Percentiles rank a stretch among this genome's conserved stretches.
These are phyloP conservation scores for Tuber melanosporum DNA, from an alignment of 495 filamentous ascomycete genomes.

Conservation along the genomic window DNA sequence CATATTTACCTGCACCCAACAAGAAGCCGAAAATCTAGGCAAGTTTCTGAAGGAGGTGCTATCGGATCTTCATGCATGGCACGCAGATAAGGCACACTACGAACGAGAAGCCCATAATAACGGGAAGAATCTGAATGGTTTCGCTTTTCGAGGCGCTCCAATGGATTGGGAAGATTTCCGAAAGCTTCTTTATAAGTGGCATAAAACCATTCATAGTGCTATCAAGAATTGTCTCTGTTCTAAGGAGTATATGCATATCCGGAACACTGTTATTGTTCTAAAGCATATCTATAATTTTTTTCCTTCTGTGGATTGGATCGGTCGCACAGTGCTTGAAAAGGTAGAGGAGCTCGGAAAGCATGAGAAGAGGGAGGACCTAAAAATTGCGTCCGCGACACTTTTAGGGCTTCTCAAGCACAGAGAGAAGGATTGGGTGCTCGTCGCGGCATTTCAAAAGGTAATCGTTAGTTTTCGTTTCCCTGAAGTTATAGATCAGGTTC, in stretches of 20 bases:
- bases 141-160: conserved; percentile 43
- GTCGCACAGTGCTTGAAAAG: conserved; percentile 58
- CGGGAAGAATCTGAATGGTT: conserved; percentile 59
- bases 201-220: conserved; percentile 65
- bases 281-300: conserved; percentile 72
- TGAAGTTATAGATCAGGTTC: conserved; percentile 6
- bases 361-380: conserved; percentile 77
- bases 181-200: conserved; percentile 81
- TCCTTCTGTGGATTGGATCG: conserved; percentile 84
- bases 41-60: conserved; percentile 78
- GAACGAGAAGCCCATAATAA: conserved; percentile 68
- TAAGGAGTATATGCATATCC: conserved; percentile 94
- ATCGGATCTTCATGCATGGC: conserved; percentile 73
- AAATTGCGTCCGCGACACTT: conserved; percentile 78
- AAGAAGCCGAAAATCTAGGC: conserved; percentile 84
- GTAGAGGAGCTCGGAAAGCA: conserved; percentile 61
- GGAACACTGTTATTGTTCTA: conserved; percentile 87
- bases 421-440: conserved; percentile 75
- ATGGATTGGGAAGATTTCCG: conserved; percentile 81
- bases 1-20: conserved; percentile 78
- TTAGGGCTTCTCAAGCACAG: conserved; percentile 73
- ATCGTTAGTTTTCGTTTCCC: conserved; percentile 31
- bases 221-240: conserved; percentile 70
- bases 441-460: conserved; percentile 41
- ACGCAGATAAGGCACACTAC: conserved; percentile 65